phyloP scores from a whole-genome alignment of 2,329 filamentous ascomycete genomes.

The Nigrograna mackinnonii region DNA sequence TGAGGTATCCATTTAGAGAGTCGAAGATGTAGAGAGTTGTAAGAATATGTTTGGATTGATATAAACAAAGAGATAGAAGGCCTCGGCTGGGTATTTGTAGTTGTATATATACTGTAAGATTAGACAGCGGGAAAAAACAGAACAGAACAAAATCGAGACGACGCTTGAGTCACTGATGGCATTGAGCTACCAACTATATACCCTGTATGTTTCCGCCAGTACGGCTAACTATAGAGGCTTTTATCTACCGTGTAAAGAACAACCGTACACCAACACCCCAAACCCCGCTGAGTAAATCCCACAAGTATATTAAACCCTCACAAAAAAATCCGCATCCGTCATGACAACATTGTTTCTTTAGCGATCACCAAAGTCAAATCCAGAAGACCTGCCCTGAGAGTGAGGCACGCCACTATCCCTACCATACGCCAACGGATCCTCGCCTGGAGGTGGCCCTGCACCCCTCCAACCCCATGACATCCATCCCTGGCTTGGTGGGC shows the following conservation, averaged over 20 bases:
- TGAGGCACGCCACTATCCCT: too few species aligned
- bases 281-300: too few species aligned
- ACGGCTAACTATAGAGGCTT: constrained; percentile 4
- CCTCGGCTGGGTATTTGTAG: background rate
- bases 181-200: too few species aligned
- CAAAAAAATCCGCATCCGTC: too few species aligned
- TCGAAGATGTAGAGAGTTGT: constrained; percentile 23
- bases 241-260: constrained; percentile 13
- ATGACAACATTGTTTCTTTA: too few species aligned
- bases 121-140: too few species aligned
- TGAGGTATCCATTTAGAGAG: constrained; percentile 67
- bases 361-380: constrained; percentile 37
- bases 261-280: constrained; percentile 13
- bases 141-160: too few species aligned
- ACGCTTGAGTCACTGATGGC: too few species aligned
- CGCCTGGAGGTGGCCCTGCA: constrained; percentile 17
- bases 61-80: background rate
- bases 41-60: too few species aligned
- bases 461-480: constrained; percentile 57
- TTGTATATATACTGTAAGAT: background rate
- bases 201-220: too few species aligned
- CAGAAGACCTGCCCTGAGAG: constrained; percentile 26
- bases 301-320: too few species aligned
- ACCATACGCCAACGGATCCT: constrained; percentile 39
- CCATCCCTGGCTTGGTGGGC: constrained; percentile 46